These are phyloP conservation scores for Kluyveromyces siamensis DNA, from an alignment of 805 yeast species.

Conservation along the genomic window DNA sequence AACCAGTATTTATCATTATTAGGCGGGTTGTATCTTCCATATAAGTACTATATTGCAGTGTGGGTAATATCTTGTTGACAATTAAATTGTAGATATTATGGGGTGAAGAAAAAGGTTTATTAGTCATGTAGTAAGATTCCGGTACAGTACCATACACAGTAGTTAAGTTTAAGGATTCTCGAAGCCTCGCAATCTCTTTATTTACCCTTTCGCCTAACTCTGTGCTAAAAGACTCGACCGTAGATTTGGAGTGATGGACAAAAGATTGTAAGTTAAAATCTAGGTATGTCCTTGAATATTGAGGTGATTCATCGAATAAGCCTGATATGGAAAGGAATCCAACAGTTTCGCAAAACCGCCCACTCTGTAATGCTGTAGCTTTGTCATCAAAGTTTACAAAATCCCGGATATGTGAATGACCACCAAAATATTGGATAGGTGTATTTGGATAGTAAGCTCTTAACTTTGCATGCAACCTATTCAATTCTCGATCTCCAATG, in stretches of 20 bases:
- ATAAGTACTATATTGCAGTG: conserved; percentile 16
- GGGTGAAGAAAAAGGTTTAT: conserved; percentile 53
- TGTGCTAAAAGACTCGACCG: conserved; percentile 40
- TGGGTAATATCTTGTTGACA: conserved; percentile 46
- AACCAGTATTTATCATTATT: conserved; percentile 75
- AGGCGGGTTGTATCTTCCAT: conserved; percentile 34
- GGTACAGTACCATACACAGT: conserved; percentile 59
- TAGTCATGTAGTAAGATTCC: conserved; percentile 52
- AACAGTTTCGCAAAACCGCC: conserved; percentile 87
- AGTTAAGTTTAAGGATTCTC: conserved; percentile 45
- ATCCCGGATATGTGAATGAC: conserved; percentile 89
- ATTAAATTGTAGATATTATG: conserved; percentile 52
- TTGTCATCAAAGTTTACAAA: conserved; percentile 56
- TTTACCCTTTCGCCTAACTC: conserved; percentile 43
- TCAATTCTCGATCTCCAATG: conserved; percentile 26
- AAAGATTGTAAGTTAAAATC: conserved; percentile 76
- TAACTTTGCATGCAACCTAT: conserved; percentile 33
- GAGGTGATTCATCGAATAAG: conserved; percentile 15
- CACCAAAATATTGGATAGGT: conserved; percentile 82
- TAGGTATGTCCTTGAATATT: conserved; percentile 57
- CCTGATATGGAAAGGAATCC: conserved; percentile 66
- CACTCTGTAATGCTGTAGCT: conserved; percentile 82
- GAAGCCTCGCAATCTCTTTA: conserved; percentile 32
- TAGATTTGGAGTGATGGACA: conserved; percentile 43
- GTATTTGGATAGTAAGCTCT: conserved; percentile 52